Evolutionary conservation across 306 rosid genomes (phyloP).

Genomic region (Quercus mongolica): DNA sequence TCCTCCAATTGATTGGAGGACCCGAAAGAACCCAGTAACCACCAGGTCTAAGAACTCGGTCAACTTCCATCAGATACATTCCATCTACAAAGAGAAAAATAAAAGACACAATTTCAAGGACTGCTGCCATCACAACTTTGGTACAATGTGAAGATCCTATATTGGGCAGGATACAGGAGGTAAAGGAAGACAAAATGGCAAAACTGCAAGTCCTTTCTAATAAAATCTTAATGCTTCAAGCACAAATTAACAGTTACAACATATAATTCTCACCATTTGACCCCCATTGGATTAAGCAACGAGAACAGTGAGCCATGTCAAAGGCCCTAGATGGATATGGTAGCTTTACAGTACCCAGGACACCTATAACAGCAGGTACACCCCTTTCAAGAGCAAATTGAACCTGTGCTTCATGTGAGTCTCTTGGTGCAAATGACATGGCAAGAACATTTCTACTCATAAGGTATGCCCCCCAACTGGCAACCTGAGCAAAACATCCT

Average conservation of each 20-base stretch:
- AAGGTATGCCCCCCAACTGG: slow-evolving; percentile 98
- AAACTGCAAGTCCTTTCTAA: not conserved
- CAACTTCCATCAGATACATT: slow-evolving; percentile 86
- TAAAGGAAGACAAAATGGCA: not conserved
- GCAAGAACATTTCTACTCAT: slow-evolving; percentile 85
- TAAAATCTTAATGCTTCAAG: slow-evolving; percentile 14
- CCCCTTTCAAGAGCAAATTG: slow-evolving; percentile 99
- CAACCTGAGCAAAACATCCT: slow-evolving; percentile 56
- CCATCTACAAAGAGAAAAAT: slow-evolving; percentile 54
- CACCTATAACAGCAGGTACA: slow-evolving; percentile 92
- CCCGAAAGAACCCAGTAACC: slow-evolving; percentile 99
- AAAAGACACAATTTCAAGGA: slow-evolving; percentile 15
- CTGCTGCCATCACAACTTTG: slow-evolving; percentile 5
- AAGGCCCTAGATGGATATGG: slow-evolving; percentile 93
- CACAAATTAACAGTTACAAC: not conserved
- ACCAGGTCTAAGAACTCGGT: slow-evolving; percentile 95
- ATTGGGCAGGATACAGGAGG: slow-evolving; percentile 14
- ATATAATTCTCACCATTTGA: slow-evolving; percentile 60
- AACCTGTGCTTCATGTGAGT: slow-evolving; percentile 95
- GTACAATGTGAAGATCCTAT: slow-evolving; percentile 1
- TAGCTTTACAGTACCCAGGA: slow-evolving; percentile 75
- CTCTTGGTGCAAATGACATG: slow-evolving; percentile 98
- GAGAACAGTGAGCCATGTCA: slow-evolving; percentile 99
- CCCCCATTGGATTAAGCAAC: slow-evolving; percentile 96
- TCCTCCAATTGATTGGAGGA: slow-evolving; percentile 94